Base-by-base conservation (phyloP, 176 grass and related monocot species). In the Metroxylon sagu region DNA sequence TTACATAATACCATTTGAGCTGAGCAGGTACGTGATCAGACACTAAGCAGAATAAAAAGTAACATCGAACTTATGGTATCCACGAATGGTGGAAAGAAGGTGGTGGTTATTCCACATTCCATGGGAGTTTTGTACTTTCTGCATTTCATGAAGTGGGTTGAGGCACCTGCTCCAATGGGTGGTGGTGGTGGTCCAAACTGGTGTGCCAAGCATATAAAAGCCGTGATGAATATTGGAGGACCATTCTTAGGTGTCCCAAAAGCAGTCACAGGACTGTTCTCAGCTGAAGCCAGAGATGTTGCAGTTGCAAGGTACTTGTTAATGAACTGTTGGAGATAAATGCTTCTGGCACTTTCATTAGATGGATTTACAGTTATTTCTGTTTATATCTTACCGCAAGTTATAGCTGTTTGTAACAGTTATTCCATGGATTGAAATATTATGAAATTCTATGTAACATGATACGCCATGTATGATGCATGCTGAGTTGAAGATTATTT, bases 91-190 rank as follows among this genome's bases (percentile, higher is more conserved):
- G 92, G 93, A 62, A 98, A 88, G 43, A 98, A 89, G 51, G 93
- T 88, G 5, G 93, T 98, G 6, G 93, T 98, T 23, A 98, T 98
- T 63, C 93, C 93, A 18, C 93, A 98, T 73, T 98, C 93, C 26
- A 92, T 98, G 93, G 93, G 93, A 5, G 93, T 81, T 35, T 82
- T 98, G 21, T 98, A 98, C 70, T 98, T 98, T 77, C 69, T 98
- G 50, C 93, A 98, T 85, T 98, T 98, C 74, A 98, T 98, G 84
- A 98, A 98, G 62, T 98, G 93, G 93, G 93, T 98, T 15, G 93
- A 98, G 60, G 84, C 87, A 72, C 93, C 88, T 76, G 48, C 81
- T 83, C 93, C 93, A 43, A 83, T 88, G 78, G 93, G 93, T 18
- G 88, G 88, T 14, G 93, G 93, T 0, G 93, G 93, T 8, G 93